Evolutionary conservation across 169 alveolate species (phyloP).

Genomic region (Plasmodium relictum): DNA sequence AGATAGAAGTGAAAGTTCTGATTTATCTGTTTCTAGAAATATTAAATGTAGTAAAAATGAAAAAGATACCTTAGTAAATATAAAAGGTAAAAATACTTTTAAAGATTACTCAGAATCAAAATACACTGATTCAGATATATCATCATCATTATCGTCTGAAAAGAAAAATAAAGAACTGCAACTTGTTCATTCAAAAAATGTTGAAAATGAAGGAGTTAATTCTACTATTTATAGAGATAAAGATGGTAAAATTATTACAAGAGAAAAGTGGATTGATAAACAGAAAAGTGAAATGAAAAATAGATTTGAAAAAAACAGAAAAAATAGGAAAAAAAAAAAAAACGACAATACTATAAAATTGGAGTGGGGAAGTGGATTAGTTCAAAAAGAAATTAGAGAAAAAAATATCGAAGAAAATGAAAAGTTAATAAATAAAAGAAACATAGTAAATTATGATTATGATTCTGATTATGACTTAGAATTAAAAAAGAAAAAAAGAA

Average conservation of each 20-base stretch:
- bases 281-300: constrained; percentile 11
- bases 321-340: constrained; percentile 6
- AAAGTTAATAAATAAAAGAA: constrained; percentile 35
- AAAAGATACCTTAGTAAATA: neutral
- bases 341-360: neutral
- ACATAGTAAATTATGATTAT: constrained; percentile 62
- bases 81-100: neutral
- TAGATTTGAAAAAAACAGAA: constrained; percentile 4
- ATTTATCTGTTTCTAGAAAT: neutral
- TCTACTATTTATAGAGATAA: constrained; percentile 56
- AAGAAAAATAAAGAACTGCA: neutral
- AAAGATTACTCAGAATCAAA: neutral
- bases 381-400: constrained; percentile 65
- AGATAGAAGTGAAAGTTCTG: neutral
- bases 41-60: neutral
- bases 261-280: constrained; percentile 59
- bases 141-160: neutral
- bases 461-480: constrained; percentile 68
- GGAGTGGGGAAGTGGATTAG: constrained; percentile 70
- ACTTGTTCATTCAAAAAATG: neutral
- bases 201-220: neutral
- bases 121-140: neutral
- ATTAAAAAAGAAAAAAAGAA: constrained; percentile 54
- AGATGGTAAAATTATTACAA: constrained; percentile 68
- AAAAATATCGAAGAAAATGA: constrained; percentile 48